phyloP scores from a whole-genome alignment of 2,329 filamentous ascomycete genomes.

The Ophiocordyceps camponoti-floridani region DNA sequence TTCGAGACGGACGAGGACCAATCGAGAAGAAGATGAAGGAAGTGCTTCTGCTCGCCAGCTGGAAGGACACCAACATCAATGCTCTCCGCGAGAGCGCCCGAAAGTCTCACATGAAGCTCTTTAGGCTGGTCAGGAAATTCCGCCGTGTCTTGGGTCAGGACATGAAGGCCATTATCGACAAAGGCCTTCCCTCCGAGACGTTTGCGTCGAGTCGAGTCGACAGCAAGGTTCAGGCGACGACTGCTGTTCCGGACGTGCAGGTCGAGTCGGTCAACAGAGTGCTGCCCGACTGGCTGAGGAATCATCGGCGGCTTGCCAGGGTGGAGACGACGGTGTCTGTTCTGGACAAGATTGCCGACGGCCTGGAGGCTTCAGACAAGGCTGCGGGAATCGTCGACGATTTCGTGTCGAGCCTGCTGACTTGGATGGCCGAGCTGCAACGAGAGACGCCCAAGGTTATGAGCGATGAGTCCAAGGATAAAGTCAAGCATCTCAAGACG shows the following conservation, averaged over 20 bases:
- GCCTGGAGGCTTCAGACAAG: conserved; percentile 32
- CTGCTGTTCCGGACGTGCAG: conserved; percentile 4
- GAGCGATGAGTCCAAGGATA: conserved; percentile 71
- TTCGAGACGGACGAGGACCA: conserved; percentile 47
- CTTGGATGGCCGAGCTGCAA: conserved; percentile 54
- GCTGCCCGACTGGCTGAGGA: conserved; percentile 19
- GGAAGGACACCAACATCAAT: conserved; percentile 95
- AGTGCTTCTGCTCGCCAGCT: conserved; percentile 81
- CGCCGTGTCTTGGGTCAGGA: conserved; percentile 60
- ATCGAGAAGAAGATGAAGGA: conserved; percentile 91
- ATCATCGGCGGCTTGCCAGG: conserved; percentile 53
- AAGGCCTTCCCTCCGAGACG: conserved; percentile 37
- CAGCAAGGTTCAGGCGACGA: conserved; percentile 1
- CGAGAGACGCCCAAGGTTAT: conserved; percentile 68
- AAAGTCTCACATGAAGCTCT: conserved; percentile 80
- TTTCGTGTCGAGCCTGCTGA: conserved; percentile 52
- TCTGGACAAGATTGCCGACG: conserved; percentile 48
- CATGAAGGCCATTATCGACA: conserved; percentile 44
- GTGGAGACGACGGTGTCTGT: conserved; percentile 50
- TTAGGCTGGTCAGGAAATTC: conserved; percentile 83
- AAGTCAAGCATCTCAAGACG: conserved; percentile 76
- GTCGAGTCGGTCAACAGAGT: conserved; percentile 7
- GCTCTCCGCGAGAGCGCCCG: conserved; percentile 77
- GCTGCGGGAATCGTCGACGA: conserved; percentile 41
- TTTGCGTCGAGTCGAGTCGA: conserved; percentile 3